A percentile compares a stretch with the other conserved stretches of the same genome.
These are phyloP conservation scores for Lupinus albus DNA, from an alignment of 306 rosid species.

Conservation along the genomic window DNA sequence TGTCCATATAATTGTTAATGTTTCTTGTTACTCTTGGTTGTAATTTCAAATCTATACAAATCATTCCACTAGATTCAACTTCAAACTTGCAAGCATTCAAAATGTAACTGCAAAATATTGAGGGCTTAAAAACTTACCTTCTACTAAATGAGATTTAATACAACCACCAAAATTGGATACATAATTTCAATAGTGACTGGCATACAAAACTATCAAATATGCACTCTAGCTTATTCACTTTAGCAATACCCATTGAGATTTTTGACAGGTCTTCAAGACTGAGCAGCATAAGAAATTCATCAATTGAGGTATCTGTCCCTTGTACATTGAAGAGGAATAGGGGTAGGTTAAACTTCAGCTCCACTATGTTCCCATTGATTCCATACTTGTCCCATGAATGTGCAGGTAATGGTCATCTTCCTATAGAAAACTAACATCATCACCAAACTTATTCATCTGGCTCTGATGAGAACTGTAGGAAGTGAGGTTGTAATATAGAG, in stretches of 20 bases:
- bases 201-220: constrained; percentile 14
- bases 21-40: no score
- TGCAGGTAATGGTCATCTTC: neutral
- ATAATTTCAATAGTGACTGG: constrained; percentile 29
- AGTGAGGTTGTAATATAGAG: constrained; percentile 29
- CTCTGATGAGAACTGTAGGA: constrained; percentile 14
- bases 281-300: constrained; percentile 11
- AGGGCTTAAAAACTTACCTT: neutral
- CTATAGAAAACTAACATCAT: constrained; percentile 19
- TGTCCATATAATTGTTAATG: no score
- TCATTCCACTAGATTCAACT: neutral
- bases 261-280: constrained; percentile 7
- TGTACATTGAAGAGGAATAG: constrained; percentile 2
- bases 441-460: neutral
- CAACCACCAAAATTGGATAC: constrained; percentile 16
- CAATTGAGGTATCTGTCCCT: neutral
- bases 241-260: neutral
- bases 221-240: constrained; percentile 7
- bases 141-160: neutral
- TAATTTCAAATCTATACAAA: neutral
- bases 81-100: neutral
- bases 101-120: constrained; percentile 12
- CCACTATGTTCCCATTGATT: constrained; percentile 16
- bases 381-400: constrained; percentile 12
- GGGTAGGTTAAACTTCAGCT: constrained; percentile 22